phyloP scores from a whole-genome alignment of 805 yeast species.

The Zygosaccharomyces pseudorouxii region DNA sequence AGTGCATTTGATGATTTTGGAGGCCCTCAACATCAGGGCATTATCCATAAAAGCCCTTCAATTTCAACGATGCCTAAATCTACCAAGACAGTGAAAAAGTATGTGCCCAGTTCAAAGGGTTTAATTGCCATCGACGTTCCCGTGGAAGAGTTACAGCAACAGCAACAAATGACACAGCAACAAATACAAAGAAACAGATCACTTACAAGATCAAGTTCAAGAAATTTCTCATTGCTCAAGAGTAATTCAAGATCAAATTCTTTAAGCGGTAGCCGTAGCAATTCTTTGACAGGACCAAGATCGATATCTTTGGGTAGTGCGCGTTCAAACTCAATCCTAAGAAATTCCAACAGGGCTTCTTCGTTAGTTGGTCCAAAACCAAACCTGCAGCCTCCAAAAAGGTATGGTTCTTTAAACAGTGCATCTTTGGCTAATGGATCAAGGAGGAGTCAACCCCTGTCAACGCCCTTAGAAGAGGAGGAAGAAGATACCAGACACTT shows the following conservation, averaged over 20 bases:
- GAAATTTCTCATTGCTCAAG: not conserved
- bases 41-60: slow-evolving; percentile 29
- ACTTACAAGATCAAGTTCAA: slow-evolving; percentile 5
- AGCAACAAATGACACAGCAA: slow-evolving; percentile 9
- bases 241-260: not conserved
- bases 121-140: slow-evolving; percentile 68
- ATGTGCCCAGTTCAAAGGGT: slow-evolving; percentile 72
- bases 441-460: not conserved
- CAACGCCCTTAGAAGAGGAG: slow-evolving; percentile 4
- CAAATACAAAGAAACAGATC: slow-evolving; percentile 18
- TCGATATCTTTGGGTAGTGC: not conserved
- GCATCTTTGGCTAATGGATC: slow-evolving; percentile 3
- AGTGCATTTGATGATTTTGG: slow-evolving; percentile 35
- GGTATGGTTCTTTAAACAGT: slow-evolving; percentile 1
- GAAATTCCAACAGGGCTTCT: not conserved
- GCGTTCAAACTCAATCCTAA: not conserved
- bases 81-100: slow-evolving; percentile 53
- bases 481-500: slow-evolving; percentile 1
- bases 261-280: not conserved
- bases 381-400: slow-evolving; percentile 2
- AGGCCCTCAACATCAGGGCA: slow-evolving; percentile 27
- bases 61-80: slow-evolving; percentile 15
- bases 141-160: slow-evolving; percentile 29
- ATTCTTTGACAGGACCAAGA: slow-evolving; percentile 1
- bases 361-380: not conserved